Percentiles rank a stretch among this genome's conserved stretches.
Conservation (phyloP, 345 rosid genomes). For the Brassica cretica region DNA sequence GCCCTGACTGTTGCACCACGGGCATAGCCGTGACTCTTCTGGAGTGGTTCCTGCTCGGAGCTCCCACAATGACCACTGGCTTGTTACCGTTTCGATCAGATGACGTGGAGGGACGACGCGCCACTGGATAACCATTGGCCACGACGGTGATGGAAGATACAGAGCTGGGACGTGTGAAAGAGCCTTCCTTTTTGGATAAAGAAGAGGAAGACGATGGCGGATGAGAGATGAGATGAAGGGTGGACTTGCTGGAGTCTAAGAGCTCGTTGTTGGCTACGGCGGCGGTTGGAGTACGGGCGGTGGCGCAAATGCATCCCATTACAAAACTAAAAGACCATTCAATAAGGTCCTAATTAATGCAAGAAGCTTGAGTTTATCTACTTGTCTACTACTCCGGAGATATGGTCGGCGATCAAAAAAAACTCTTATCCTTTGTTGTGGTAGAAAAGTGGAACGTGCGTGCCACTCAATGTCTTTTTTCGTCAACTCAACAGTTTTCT, state of each 20-base stretch:
- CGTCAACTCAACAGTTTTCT: slow-evolving; percentile 3
- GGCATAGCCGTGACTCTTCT: slow-evolving; percentile 30
- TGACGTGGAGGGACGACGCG: slow-evolving; percentile 37
- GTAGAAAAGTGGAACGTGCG: slow-evolving; percentile 31
- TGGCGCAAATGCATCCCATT: slow-evolving; percentile 44
- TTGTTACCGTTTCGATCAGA: slow-evolving; percentile 25
- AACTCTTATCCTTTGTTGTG: slow-evolving; percentile 2
- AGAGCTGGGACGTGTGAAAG: slow-evolving; percentile 23
- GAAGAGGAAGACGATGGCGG: slow-evolving; percentile 18
- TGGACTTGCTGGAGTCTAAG: slow-evolving; percentile 38
- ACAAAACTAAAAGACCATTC: slow-evolving; percentile 28
- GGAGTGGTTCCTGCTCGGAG: slow-evolving; percentile 2
- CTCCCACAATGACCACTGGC: slow-evolving; percentile 20
- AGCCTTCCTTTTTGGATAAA: slow-evolving; percentile 29
- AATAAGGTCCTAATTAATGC: slow-evolving; percentile 1
- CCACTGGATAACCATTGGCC: slow-evolving; percentile 24
- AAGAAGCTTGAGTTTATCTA: not conserved
- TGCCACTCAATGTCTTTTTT: slow-evolving; percentile 27
- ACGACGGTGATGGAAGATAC: slow-evolving; percentile 34
- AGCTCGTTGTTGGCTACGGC: slow-evolving; percentile 31
- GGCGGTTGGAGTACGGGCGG: slow-evolving; percentile 39
- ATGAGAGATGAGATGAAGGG: slow-evolving; percentile 30
- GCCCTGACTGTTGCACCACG: slow-evolving; percentile 19
- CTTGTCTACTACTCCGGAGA: not conserved
- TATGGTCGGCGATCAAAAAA: slow-evolving; percentile 27